phyloP scores from a whole-genome alignment of 2,329 filamentous ascomycete species.

The Atkinsonella hypoxylon region DNA sequence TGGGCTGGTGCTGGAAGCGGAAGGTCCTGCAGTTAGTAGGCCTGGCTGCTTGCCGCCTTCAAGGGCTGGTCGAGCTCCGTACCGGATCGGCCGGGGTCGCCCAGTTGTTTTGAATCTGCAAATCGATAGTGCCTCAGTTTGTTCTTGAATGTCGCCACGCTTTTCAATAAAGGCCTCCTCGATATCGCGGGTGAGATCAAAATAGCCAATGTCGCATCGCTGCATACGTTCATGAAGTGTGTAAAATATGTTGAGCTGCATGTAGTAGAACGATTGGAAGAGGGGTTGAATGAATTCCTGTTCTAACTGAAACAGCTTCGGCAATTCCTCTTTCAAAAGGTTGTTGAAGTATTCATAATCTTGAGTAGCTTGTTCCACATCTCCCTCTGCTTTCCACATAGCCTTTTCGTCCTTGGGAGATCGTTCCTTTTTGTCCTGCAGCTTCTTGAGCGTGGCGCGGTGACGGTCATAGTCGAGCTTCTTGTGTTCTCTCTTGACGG shows the following conservation, averaged over 20 bases:
- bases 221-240: slow-evolving; percentile 98
- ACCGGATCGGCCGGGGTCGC: slow-evolving; percentile 47
- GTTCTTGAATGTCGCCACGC: slow-evolving; percentile 76
- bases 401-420: slow-evolving; percentile 94
- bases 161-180: slow-evolving; percentile 86
- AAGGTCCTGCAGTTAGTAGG: slow-evolving; percentile 37
- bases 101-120: slow-evolving; percentile 87
- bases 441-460: slow-evolving; percentile 72
- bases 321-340: slow-evolving; percentile 87
- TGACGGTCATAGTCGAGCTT: slow-evolving; percentile 92
- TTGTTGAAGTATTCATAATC: slow-evolving; percentile 99
- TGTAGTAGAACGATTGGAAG: slow-evolving; percentile 99
- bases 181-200: slow-evolving; percentile 81
- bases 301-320: slow-evolving; percentile 81
- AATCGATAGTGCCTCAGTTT: slow-evolving; percentile 72
- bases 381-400: slow-evolving; percentile 87
- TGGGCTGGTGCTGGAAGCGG: slow-evolving; percentile 7
- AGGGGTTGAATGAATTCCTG: slow-evolving; percentile 91
- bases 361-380: slow-evolving; percentile 81
- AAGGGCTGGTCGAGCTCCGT: slow-evolving; percentile 42
- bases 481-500: slow-evolving; percentile 89
- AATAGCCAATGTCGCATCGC: slow-evolving; percentile 92
- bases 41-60: slow-evolving; percentile 36
- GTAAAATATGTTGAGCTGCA: slow-evolving; percentile 99
- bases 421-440: slow-evolving; percentile 97